A percentile compares a stretch with the other conserved stretches of the same genome.
Conservation (phyloP, 257 asterid genomes). For the Ligustrum vulgare region DNA sequence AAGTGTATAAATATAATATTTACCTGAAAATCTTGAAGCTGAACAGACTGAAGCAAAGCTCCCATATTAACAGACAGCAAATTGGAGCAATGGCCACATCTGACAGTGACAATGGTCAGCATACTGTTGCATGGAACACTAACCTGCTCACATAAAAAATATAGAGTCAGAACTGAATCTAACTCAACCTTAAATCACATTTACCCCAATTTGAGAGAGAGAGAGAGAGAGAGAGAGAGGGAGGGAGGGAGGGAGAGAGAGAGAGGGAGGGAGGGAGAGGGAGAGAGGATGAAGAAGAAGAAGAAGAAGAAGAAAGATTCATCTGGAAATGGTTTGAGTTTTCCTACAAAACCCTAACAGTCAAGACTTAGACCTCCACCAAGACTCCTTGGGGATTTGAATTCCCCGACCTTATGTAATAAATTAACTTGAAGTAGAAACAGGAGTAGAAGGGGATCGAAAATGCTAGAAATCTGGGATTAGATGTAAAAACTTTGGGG, state of each 20-base stretch:
- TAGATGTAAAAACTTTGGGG: not conserved
- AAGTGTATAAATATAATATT: too few relatives aligned
- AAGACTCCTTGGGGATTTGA: too few relatives aligned
- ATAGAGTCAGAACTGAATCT: not conserved
- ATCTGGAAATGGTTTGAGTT: not conserved
- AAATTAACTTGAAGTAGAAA: too few relatives aligned
- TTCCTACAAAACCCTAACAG: not conserved
- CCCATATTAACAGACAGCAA: conserved; percentile 80
- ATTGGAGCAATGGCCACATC: conserved; percentile 93
- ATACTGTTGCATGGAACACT: conserved; percentile 81
- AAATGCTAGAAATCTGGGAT: not conserved
- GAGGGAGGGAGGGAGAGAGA: too few relatives aligned
- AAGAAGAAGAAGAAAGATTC: not conserved
- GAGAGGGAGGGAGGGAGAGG: not conserved
- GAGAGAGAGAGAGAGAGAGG: too few relatives aligned
- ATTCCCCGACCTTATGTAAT: too few relatives aligned
- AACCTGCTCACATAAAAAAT: conserved; percentile 47
- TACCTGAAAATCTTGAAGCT: conserved; percentile 83
- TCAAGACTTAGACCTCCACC: too few relatives aligned
- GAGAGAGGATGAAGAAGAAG: too few relatives aligned
- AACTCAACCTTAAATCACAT: not conserved
- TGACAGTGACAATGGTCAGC: conserved; percentile 74
- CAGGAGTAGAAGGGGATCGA: not conserved
- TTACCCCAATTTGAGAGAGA: not conserved
- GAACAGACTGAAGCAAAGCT: conserved; percentile 65